Evolutionary conservation across 2,329 filamentous ascomycete species (phyloP).

Genomic region (Diaporthe citriasiana): DNA sequence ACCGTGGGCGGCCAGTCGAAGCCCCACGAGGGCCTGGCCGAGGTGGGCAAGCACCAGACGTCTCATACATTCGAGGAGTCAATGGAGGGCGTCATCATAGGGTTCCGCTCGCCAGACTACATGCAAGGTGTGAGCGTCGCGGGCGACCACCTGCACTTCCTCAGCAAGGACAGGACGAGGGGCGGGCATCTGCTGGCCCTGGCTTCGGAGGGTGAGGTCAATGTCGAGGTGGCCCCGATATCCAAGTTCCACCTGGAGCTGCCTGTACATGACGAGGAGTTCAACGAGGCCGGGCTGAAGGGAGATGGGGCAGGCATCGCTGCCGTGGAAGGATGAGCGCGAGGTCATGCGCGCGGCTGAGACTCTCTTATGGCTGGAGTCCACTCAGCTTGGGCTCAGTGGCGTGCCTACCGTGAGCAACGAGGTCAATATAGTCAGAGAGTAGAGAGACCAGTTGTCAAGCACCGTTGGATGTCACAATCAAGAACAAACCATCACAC

Average conservation of each 20-base stretch:
- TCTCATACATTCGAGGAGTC: conserved; percentile 48
- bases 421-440: background rate
- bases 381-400: background rate
- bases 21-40: conserved; percentile 48
- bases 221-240: conserved; percentile 48
- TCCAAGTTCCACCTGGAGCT: conserved; percentile 51
- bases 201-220: conserved; percentile 50
- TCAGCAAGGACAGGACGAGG: conserved; percentile 49
- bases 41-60: conserved; percentile 49
- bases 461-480: background rate
- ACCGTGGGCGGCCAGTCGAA: conserved; percentile 51
- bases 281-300: conserved; percentile 49
- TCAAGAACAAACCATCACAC: background rate
- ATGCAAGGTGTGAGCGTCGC: conserved; percentile 53
- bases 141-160: conserved; percentile 54
- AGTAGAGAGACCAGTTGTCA: background rate
- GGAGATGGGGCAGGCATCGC: conserved; percentile 49
- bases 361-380: background rate
- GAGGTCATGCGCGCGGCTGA: background rate
- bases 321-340: conserved; percentile 49
- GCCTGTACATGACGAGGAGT: conserved; percentile 52
- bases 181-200: conserved; percentile 53
- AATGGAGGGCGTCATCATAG: conserved; percentile 50
- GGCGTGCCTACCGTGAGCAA: background rate
- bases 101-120: conserved; percentile 52